Conservation (phyloP, 129 eudicot genomes). For the Logfia minima region DNA sequence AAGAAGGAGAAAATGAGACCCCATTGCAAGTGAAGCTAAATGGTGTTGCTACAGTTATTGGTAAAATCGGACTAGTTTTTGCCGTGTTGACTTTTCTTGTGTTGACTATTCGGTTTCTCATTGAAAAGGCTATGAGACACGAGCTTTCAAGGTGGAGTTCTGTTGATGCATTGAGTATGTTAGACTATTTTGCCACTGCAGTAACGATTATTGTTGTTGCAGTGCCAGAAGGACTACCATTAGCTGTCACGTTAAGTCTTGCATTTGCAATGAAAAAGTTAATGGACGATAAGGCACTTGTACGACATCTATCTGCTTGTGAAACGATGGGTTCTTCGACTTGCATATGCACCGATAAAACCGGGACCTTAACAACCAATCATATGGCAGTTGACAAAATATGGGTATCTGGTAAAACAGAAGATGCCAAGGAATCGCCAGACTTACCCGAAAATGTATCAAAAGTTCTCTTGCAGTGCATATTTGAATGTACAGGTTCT, state of each 20-base stretch:
- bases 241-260: conserved; percentile 93
- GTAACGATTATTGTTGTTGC: conserved; percentile 96
- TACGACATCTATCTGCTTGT: conserved; percentile 87
- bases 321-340: conserved; percentile 97
- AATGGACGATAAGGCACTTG: conserved; percentile 80
- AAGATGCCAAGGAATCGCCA: conserved; percentile 37
- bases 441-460: conserved; percentile 39
- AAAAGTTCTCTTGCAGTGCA: conserved; percentile 57
- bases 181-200: conserved; percentile 79
- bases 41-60: conserved; percentile 93
- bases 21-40: conserved; percentile 92
- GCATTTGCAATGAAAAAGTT: conserved; percentile 95
- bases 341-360: conserved; percentile 84
- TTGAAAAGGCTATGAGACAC: conserved; percentile 53
- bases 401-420: conserved; percentile 57
- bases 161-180: conserved; percentile 61
- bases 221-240: conserved; percentile 92
- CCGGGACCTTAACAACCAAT: conserved; percentile 91
- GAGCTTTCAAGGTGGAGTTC: conserved; percentile 75
- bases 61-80: conserved; percentile 69
- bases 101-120: conserved; percentile 53
- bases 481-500: conserved; percentile 73
- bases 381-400: conserved; percentile 83
- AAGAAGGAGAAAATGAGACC: conserved; percentile 92
- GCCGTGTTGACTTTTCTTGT: conserved; percentile 79